phyloP scores from a whole-genome alignment of 495 filamentous ascomycete genomes.

The Viridothelium virens region DNA sequence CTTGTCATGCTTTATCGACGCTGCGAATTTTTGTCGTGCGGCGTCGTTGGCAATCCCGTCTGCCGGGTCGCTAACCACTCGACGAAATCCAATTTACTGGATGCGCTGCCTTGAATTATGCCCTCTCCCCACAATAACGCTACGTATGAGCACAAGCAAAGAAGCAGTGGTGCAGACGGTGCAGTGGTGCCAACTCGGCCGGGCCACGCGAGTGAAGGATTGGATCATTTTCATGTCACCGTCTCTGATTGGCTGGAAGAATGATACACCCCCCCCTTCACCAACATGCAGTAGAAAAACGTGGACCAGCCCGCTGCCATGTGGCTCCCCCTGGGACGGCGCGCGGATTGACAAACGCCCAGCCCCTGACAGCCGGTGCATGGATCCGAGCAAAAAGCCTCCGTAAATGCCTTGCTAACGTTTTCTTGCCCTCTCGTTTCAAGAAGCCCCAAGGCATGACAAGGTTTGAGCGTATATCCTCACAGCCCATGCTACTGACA shows the following conservation, averaged over 20 bases:
- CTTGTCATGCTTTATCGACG: background rate
- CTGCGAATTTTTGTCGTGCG: background rate
- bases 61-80: background rate
- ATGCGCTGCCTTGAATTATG: background rate
- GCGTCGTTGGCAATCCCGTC: background rate
- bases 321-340: background rate
- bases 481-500: background rate
- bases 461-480: background rate
- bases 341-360: constrained; percentile 8
- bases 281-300: constrained; percentile 9
- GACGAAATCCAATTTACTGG: background rate
- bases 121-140: background rate
- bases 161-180: background rate
- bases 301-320: constrained; percentile 9
- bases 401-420: background rate
- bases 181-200: background rate
- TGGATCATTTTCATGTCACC: background rate
- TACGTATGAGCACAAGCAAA: too few relatives aligned
- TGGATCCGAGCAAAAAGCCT: background rate
- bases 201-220: background rate
- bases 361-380: constrained; percentile 3
- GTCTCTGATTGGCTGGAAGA: constrained; percentile 2
- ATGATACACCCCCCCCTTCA: background rate
- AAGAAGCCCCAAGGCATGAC: background rate
- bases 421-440: background rate